phyloP scores from a whole-genome alignment of 352 stramenopile species.

The Blastocystis hominis region DNA sequence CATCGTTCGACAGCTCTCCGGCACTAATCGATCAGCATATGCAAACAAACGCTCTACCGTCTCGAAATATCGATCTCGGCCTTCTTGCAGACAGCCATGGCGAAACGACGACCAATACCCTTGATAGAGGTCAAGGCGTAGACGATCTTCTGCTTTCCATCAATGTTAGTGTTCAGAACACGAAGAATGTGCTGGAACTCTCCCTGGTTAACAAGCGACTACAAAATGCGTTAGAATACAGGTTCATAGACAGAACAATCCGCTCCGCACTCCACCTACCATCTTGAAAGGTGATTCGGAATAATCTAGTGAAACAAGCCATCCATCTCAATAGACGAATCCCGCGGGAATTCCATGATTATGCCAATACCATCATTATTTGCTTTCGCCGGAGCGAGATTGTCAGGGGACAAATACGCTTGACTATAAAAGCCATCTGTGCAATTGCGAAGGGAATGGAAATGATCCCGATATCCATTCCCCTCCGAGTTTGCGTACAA shows the following conservation, averaged over 20 bases:
- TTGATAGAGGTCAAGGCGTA: conserved; percentile 82
- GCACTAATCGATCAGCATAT: conserved; percentile 64
- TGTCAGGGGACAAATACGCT: no score
- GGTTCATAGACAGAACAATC: neutral
- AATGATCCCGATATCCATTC: neutral
- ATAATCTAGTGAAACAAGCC: neutral
- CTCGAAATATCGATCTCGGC: conserved; percentile 81
- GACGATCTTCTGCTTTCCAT: conserved; percentile 78
- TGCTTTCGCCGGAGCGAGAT: no score
- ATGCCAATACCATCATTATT: neutral
- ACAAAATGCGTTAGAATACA: neutral
- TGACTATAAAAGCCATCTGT: neutral
- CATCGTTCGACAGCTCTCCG: no score
- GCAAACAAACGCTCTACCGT: neutral
- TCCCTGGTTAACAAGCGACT: conserved; percentile 58
- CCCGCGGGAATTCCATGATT: neutral
- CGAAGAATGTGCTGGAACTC: conserved; percentile 99
- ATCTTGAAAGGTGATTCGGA: conserved; percentile 53
- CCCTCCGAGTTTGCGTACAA: neutral
- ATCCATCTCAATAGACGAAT: neutral
- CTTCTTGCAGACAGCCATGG: conserved; percentile 96
- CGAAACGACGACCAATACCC: conserved; percentile 79
- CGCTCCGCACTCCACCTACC: neutral
- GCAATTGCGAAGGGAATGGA: neutral
- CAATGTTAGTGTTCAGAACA: conserved; percentile 99